A percentile compares a stretch with the other conserved stretches of the same genome.
Conservation (phyloP, 805 yeast genomes). For the Kazachstania viticola region DNA sequence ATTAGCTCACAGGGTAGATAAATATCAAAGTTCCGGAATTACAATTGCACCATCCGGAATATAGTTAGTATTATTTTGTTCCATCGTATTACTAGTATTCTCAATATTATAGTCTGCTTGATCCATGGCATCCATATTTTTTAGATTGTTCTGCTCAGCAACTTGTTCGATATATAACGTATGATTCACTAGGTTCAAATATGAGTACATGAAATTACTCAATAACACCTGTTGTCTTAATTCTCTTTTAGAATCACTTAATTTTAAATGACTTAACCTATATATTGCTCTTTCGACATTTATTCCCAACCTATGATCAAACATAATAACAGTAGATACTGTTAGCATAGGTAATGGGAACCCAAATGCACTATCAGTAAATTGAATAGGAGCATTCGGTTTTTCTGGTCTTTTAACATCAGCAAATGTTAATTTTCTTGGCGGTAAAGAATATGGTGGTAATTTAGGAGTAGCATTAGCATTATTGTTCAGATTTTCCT, state of each 20-base stretch:
- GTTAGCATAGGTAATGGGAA: slow-evolving; percentile 79
- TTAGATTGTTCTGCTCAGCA: too few relatives aligned
- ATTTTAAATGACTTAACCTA: slow-evolving; percentile 79
- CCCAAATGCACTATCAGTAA: slow-evolving; percentile 76
- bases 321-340: slow-evolving; percentile 64
- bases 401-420: slow-evolving; percentile 28
- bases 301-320: slow-evolving; percentile 79
- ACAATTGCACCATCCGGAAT: slow-evolving; percentile 21
- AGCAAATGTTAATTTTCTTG: slow-evolving; percentile 26
- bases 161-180: slow-evolving; percentile 65
- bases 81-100: slow-evolving; percentile 3
- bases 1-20: too few relatives aligned
- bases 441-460: slow-evolving; percentile 14
- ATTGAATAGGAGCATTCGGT: slow-evolving; percentile 46
- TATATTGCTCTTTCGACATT: slow-evolving; percentile 95
- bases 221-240: slow-evolving; percentile 83
- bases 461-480: neutral
- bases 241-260: slow-evolving; percentile 89
- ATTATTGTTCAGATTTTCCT: neutral
- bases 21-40: slow-evolving; percentile 15
- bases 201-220: slow-evolving; percentile 96
- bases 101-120: neutral
- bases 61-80: too few relatives aligned
- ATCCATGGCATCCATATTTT: slow-evolving; percentile 12
- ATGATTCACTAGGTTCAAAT: slow-evolving; percentile 87